Evolutionary conservation across 73 alveolate genomes (phyloP).

Genomic region (Tetrahymena borealis): DNA sequence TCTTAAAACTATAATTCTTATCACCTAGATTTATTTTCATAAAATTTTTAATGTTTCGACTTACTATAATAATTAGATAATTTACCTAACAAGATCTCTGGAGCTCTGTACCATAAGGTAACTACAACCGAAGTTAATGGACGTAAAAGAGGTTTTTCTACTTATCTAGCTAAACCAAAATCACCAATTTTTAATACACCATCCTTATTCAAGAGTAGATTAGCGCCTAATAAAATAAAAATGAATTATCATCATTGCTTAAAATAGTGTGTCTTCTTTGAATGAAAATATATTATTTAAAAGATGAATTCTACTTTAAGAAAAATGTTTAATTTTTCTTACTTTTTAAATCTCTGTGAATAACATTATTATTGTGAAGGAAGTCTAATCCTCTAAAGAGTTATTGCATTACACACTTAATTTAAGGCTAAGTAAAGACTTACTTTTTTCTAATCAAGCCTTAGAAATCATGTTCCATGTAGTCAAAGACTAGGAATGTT

Average conservation of each 20-base stretch:
- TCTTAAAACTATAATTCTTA: neutral
- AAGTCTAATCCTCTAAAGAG: slow-evolving; percentile 63
- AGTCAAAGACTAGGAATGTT: neutral
- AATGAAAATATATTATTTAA: neutral
- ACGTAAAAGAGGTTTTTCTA: slow-evolving; percentile 60
- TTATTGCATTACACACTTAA: slow-evolving; percentile 41
- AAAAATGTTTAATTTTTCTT: slow-evolving; percentile 3
- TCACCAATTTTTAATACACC: slow-evolving; percentile 37
- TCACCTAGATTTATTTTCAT: neutral
- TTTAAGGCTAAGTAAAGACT: neutral
- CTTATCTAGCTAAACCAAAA: slow-evolving; percentile 50
- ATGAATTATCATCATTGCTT: too few relatives aligned
- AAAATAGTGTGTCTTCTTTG: neutral
- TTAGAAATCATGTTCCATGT: neutral
- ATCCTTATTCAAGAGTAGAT: slow-evolving; percentile 26
- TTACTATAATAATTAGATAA: neutral
- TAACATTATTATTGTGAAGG: slow-evolving; percentile 70
- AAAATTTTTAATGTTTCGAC: neutral
- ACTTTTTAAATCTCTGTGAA: slow-evolving; percentile 77
- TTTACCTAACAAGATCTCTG: slow-evolving; percentile 53
- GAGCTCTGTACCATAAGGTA: slow-evolving; percentile 82
- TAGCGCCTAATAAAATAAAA: slow-evolving; percentile 1
- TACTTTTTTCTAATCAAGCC: neutral
- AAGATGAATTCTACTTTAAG: slow-evolving; percentile 12
- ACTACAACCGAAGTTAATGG: slow-evolving; percentile 63